Percentiles rank a stretch among this genome's conserved stretches.
These are phyloP conservation scores for Colletotrichum musicola DNA, from an alignment of 2,329 filamentous ascomycete species.

Conservation along the genomic window DNA sequence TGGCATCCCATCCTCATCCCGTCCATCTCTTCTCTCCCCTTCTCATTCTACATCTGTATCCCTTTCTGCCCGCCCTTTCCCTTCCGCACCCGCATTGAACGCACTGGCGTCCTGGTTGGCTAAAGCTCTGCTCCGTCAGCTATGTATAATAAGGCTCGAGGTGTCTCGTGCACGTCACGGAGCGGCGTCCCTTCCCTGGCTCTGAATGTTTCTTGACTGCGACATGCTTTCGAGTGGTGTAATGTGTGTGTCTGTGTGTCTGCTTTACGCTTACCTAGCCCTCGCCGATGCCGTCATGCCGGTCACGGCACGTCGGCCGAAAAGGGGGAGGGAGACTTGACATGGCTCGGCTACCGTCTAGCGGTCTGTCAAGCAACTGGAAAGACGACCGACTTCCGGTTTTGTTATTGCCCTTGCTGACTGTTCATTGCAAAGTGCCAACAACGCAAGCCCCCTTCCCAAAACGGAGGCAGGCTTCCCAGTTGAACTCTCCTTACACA, in stretches of 20 bases:
- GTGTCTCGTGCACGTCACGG: slow-evolving; percentile 37
- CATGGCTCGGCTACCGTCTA: neutral
- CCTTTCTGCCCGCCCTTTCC: neutral
- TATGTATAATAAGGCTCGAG: slow-evolving; percentile 24
- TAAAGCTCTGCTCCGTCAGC: slow-evolving; percentile 26
- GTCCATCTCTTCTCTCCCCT: neutral
- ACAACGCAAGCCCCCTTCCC: too few relatives aligned
- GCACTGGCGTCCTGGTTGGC: slow-evolving; percentile 7
- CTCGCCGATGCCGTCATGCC: neutral
- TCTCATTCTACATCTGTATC: neutral
- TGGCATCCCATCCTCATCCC: slow-evolving; percentile 29
- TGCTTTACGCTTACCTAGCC: neutral
- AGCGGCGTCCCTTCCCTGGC: slow-evolving; percentile 8
- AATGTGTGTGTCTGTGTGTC: slow-evolving; percentile 11
- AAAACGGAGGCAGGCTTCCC: neutral
- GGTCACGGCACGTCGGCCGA: neutral
- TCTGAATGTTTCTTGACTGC: slow-evolving; percentile 12
- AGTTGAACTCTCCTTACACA: neutral
- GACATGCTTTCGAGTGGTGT: neutral
- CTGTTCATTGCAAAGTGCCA: too few relatives aligned
- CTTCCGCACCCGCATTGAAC: slow-evolving; percentile 21
- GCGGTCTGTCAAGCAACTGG: neutral
- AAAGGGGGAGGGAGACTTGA: neutral
- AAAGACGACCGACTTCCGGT: neutral
- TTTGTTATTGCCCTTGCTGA: too few relatives aligned